Base-by-base conservation (phyloP, 768 basidiomycete genomes). In the Mycena albidolilacea region DNA sequence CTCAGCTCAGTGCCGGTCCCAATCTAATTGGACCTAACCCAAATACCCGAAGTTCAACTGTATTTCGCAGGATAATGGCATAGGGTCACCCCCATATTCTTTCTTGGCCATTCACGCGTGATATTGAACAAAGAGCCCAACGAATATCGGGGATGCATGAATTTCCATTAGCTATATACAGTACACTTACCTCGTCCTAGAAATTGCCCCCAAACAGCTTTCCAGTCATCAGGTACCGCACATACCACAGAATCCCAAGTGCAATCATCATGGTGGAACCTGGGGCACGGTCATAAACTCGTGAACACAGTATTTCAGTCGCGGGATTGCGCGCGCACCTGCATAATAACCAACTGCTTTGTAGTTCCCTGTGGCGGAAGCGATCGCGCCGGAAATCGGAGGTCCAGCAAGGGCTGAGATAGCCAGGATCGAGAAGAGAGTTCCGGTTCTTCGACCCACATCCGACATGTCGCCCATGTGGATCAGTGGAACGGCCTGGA, bases 351-450 rank as follows among this genome's bases (percentile, higher is more conserved):
- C 91, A 10, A 90, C 89, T 2, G 77, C 83, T 50, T 85, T 81
- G 76, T 89, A 95, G 0, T 85, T 85, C 3, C 86, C 87, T 1
- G 90, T 88, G 0, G 86, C 83, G 0, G 78, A 79, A 64, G 87
- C 86, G 75, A 95, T 92, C 0, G 90, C 90, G 0, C 93, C 93
- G 9, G 92, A 92, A 71, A 94, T 91, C 0, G 93, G 93, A 3
- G 92, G 92, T 0, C 93, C 93, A 0, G 85, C 86, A 4, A 94
- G 83, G 0, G 91, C 91, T 9, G 92, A 92, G 19, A 93, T 48
- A 0, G 93, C 86, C 30, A 89, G 69, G 62, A 92, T 84, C 39
- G 87, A 91, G 79, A 91, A 83, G 71, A 88, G 89, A 85, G 93
- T 90, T 7, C 93, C 93, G 0, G 87, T 82, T 17, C 93, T 84